A percentile compares a stretch with the other conserved stretches of the same genome.
Evolutionary conservation across 1,284 basidiomycete genomes (phyloP).

Genomic region (Puccinia polysora): DNA sequence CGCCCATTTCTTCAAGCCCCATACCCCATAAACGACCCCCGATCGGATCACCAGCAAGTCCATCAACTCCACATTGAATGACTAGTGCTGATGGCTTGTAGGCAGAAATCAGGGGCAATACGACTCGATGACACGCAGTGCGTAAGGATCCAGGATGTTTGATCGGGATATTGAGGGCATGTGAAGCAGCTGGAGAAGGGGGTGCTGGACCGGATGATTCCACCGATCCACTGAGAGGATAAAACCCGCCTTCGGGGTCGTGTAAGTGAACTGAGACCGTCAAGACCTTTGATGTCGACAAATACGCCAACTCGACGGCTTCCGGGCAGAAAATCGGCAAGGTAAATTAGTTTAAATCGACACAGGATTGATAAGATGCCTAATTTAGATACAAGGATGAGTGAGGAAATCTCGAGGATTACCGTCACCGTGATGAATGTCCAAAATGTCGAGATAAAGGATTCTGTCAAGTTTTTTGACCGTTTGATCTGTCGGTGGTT

Average conservation of each 20-base stretch:
- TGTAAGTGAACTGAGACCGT: constrained; percentile 58
- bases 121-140: constrained; percentile 60
- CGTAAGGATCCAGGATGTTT: constrained; percentile 56
- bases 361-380: constrained; percentile 28
- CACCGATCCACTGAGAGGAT: constrained; percentile 56
- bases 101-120: constrained; percentile 62
- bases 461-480: constrained; percentile 60
- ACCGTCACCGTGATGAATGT: constrained; percentile 85
- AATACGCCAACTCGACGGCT: constrained; percentile 45
- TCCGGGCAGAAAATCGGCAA: no score
- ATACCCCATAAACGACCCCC: constrained; percentile 67
- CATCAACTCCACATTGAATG: constrained; percentile 80
- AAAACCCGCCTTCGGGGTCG: constrained; percentile 68
- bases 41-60: constrained; percentile 74
- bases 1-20: constrained; percentile 62
- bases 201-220: constrained; percentile 59
- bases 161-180: constrained; percentile 45
- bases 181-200: constrained; percentile 39
- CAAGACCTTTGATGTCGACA: constrained; percentile 57
- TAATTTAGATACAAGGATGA: no score
- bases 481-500: constrained; percentile 18
- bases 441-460: constrained; percentile 78
- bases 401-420: constrained; percentile 58
- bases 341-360: constrained; percentile 20
- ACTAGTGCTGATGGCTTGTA: constrained; percentile 74